Base-by-base conservation (phyloP, 2,329 filamentous ascomycete genomes). In the Colletotrichum aenigma region DNA sequence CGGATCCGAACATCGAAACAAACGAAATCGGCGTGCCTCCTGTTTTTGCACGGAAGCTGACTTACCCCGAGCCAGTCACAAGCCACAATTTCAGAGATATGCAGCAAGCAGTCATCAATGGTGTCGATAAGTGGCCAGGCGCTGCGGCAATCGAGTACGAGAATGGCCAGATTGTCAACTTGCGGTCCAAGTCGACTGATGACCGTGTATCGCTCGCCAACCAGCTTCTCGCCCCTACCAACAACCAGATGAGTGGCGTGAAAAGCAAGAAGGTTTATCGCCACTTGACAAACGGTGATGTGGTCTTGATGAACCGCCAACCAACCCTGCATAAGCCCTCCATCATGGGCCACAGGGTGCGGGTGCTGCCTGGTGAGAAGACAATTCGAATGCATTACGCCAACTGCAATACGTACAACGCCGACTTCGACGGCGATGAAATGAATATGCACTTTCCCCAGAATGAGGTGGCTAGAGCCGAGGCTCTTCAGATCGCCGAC, bases 381-480 rank as follows among this genome's bases (percentile, higher is more conserved):
- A 98, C 97, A 0, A 96, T 99, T 83, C 96, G 97, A 79, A 98
- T 99, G 96, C 97, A 99, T 87, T 99, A 99, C 86, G 96, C 97
- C 81, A 99, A 99, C 84, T 98, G 97, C 85, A 99, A 99, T 82
- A 98, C 97, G 1, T 99, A 99, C 89, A 99, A 99, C 81, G 97
- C 97, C 36, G 97, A 99, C 89, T 99, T 99, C 82, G 97, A 99
- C 82, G 97, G 97, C 84, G 97, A 99, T 83, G 97, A 99, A 85
- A 99, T 99, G 97, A 99, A 99, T 84, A 97, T 99, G 96, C 97
- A 99, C 86, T 98, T 99, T 82, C 97, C 97, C 2, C 97, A 99
- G 81, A 98, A 98, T 79, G 97, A 98, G 83, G 89, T 98, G 78
- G 97, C 97, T 18, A 91, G 97, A 79, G 95, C 96, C 3, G 97